Evolutionary conservation across 805 yeast species (phyloP), one percentile per base, ranked within the genome.

Genomic region (Candida maesae): DNA sequence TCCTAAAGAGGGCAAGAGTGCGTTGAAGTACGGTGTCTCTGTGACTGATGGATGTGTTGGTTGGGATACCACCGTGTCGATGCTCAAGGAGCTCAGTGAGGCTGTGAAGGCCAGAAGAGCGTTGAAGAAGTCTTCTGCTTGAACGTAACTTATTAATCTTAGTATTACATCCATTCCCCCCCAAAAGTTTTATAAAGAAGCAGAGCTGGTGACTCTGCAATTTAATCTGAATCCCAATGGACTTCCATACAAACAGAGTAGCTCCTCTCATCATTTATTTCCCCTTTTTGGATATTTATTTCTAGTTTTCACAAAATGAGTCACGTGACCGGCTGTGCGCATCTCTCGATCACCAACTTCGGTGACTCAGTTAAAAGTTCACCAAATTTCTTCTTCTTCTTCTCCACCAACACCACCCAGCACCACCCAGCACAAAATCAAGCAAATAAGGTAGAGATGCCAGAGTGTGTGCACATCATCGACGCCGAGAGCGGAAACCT

Each of bases 41-140:
- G 89, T 93, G 64, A 93, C 99, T 47, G 99, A 93, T 66, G 96
- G 93, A 21, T 93, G 99, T 73, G 95, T 93, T 41, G 73, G 83
- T 46, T 89, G 95, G 88, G 95, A 87, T 47, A 74, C 85, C 42
- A 93, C 99, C 39, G 93, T 77, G 44, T 71, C 64, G 3, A 90
- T 91, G 77, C 79, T 93, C 61, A 74, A 71, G 34, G 79, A 79
- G 49, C 76, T 93, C 54, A 84, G 96, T 33, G 76, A 70, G 36
- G 95, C 97, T 43, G 96, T 91, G 35, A 78, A 78, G 65, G 66
- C 75, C 41, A 86, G 99, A 77, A 82, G 95, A 71, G 70, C 61
- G 19, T 45, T 56, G 26, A 60, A 32, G 26, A 60, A 32, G 35
- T 19, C 35, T 20, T 19, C 31, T n/a, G 29, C 29, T 9, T 26